A percentile compares a stretch with the other conserved stretches of the same genome.
Conservation (phyloP, 2,329 filamentous ascomycete species). For the Graphilbum fragrans region DNA sequence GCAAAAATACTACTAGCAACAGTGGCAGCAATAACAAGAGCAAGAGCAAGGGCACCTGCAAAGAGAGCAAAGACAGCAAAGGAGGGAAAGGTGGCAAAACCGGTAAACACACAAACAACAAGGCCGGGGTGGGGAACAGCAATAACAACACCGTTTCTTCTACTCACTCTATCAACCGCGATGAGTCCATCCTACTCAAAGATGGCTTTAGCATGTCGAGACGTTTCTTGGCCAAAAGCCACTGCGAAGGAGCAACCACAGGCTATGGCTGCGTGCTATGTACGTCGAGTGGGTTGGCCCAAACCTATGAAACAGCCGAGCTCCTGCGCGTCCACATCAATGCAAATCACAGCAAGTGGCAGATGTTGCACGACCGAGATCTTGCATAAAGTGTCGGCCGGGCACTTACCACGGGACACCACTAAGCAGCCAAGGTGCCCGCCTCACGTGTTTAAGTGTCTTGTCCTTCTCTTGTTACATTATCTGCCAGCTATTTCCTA, state of each 20-base stretch:
- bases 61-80: too few species aligned
- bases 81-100: too few species aligned
- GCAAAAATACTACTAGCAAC: neutral
- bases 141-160: too few species aligned
- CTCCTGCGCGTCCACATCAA: slow-evolving; percentile 23
- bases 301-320: slow-evolving; percentile 19
- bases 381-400: slow-evolving; percentile 10
- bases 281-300: slow-evolving; percentile 21
- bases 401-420: too few species aligned
- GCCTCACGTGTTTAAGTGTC: too few species aligned
- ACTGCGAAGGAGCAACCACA: slow-evolving; percentile 16
- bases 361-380: slow-evolving; percentile 27
- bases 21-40: neutral
- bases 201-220: slow-evolving; percentile 25
- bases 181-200: slow-evolving; percentile 16
- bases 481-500: too few species aligned
- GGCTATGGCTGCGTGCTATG: slow-evolving; percentile 27
- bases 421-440: too few species aligned
- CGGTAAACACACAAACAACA: too few species aligned
- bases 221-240: slow-evolving; percentile 27
- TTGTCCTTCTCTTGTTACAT: too few species aligned
- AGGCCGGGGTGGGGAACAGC: too few species aligned
- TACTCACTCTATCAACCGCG: neutral
- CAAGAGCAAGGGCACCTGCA: slow-evolving; percentile 5
- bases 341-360: slow-evolving; percentile 25